Evolutionary conservation across 768 basidiomycete species (phyloP).

Genomic region (Chalciporus pseudorubinellus): DNA sequence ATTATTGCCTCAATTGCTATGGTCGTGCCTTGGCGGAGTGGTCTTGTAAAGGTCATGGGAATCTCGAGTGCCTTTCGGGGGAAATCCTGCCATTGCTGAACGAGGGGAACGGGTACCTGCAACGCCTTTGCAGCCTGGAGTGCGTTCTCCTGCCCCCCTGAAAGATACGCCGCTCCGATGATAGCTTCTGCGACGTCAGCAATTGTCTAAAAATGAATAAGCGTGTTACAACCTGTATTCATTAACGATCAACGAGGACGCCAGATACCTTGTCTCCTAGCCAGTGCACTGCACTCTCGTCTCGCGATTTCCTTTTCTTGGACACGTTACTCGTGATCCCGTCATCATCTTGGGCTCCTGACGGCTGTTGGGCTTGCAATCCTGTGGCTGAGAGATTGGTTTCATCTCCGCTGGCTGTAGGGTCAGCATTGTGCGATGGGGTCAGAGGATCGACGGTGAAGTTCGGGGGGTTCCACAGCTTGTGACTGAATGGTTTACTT

Average conservation of each 20-base stretch:
- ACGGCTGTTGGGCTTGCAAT: constrained; percentile 10
- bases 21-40: constrained; percentile 47
- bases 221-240: constrained; percentile 9
- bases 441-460: constrained; percentile 31
- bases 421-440: constrained; percentile 13
- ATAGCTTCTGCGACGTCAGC: constrained; percentile 87
- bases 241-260: neutral
- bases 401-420: constrained; percentile 34
- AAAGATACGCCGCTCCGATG: constrained; percentile 77
- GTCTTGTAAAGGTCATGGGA: constrained; percentile 42
- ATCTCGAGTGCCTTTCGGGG: constrained; percentile 42
- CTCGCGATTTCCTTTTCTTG: constrained; percentile 40
- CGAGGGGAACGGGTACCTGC: constrained; percentile 58
- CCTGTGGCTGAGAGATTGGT: constrained; percentile 9
- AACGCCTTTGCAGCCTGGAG: constrained; percentile 63
- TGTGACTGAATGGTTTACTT: constrained; percentile 64
- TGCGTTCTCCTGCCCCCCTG: constrained; percentile 67
- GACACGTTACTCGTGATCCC: constrained; percentile 1
- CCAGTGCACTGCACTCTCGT: constrained; percentile 48
- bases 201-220: constrained; percentile 49
- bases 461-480: constrained; percentile 61
- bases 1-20: constrained; percentile 61
- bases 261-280: constrained; percentile 72
- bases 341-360: constrained; percentile 13
- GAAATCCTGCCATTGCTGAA: constrained; percentile 76